A percentile compares a stretch with the other conserved stretches of the same genome.
Conservation (phyloP, 108 stramenopile genomes). For the Epithemia pelagica region DNA sequence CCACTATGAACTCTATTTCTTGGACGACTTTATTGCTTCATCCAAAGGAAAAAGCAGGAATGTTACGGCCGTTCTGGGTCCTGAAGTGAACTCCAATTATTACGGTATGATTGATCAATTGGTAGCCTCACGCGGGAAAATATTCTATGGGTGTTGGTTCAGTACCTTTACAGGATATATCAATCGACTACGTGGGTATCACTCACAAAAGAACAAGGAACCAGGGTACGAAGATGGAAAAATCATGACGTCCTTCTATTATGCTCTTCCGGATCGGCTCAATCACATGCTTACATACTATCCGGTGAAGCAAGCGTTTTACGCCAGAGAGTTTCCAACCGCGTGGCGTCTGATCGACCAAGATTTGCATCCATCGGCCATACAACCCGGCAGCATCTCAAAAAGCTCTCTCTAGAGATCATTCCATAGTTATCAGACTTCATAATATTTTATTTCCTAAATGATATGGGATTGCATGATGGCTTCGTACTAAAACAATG, state of each 20-base stretch:
- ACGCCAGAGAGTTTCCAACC: constrained; percentile 81
- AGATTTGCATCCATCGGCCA: constrained; percentile 18
- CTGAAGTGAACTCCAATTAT: constrained; percentile 9
- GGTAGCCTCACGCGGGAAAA: constrained; percentile 54
- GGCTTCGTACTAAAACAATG: too few relatives aligned
- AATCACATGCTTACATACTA: constrained; percentile 33
- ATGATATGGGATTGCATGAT: too few relatives aligned
- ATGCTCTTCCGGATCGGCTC: constrained; percentile 27
- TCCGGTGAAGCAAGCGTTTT: constrained; percentile 64
- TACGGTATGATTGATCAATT: constrained; percentile 90
- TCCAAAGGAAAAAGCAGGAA: constrained; percentile 16
- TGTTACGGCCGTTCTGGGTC: not conserved
- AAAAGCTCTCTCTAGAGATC: too few relatives aligned
- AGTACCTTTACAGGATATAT: constrained; percentile 68
- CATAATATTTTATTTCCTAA: too few relatives aligned
- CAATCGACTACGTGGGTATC: constrained; percentile 73
- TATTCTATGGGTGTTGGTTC: constrained; percentile 79
- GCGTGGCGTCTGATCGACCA: constrained; percentile 77
- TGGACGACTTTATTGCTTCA: constrained; percentile 64
- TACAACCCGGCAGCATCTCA: not conserved
- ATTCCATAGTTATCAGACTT: too few relatives aligned
- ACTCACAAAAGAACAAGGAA: constrained; percentile 37
- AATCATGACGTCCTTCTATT: constrained; percentile 40
- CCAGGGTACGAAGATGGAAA: constrained; percentile 49
- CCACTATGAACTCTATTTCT: constrained; percentile 64